Evolutionary conservation across 2,329 filamentous ascomycete genomes (phyloP), one percentile per base, ranked within the genome.

Genomic region (Colletotrichum sp.): DNA sequence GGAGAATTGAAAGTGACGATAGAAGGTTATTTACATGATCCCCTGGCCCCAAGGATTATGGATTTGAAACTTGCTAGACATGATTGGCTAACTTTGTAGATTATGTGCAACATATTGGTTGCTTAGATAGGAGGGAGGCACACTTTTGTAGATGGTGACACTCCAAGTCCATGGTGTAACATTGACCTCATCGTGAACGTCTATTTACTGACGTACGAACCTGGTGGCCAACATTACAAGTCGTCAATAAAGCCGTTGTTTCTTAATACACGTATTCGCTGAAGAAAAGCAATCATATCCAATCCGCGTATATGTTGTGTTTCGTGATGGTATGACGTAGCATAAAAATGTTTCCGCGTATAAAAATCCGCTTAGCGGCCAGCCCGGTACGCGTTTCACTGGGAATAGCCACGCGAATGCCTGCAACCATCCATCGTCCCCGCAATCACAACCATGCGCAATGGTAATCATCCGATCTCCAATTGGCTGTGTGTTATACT

Each of bases 261-360:
- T 59, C 26, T 59, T 26, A 30, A 59, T 59, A 30, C 21, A 52
- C 44, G 62, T 52, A 52, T 6, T 18, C 13, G 6, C 36, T 24
- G 8, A 55, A 16, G 7, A 49, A 44, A 65, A 44, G 24, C 4
- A 30, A 34, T 6, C 7, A 32, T 16, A 16, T 24, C 9, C 44
- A 10, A 39, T 68, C 55, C 36, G 55, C 69, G 69, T 75, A 75
- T 69, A 52, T 28, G 39, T 8, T 32, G 30, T 39, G 69, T 65
- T 52, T 72, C 8, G 55, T 63, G 55, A 55, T 13, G 21, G 28
- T 28, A 62, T 75, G 72, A 72, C 36, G 69, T 75, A 32, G 18
- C 36, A 49, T 62, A 24, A 32, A 60, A 18, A 28, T 16, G 34
- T 62, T 66, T 72, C 36, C 69, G 72, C 72, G 52, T 75, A 72